Conservation (phyloP, 495 filamentous ascomycete genomes). For the Trichocladium antarcticum region DNA sequence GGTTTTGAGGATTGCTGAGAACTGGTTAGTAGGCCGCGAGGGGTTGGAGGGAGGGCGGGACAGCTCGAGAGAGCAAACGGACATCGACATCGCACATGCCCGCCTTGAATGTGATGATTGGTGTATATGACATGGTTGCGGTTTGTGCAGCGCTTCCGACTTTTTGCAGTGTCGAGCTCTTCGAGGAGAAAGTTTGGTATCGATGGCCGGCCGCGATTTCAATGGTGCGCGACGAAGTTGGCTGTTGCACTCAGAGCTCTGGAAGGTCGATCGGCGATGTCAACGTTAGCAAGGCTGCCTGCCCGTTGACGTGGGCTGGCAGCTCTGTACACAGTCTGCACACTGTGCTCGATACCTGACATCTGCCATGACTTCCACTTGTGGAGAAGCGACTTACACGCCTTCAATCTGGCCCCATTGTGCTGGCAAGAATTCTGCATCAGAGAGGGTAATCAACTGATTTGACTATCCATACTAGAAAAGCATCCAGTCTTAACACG, state of each 20-base stretch:
- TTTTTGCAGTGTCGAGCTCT: not conserved
- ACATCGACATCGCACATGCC: conserved; percentile 83
- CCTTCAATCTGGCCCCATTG: too few species aligned
- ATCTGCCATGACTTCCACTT: too few species aligned
- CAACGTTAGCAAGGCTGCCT: not conserved
- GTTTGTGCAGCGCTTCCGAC: not conserved
- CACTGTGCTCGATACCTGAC: not conserved
- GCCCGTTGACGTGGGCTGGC: conserved; percentile 1
- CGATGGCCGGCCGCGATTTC: not conserved
- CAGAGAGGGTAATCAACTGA: too few species aligned
- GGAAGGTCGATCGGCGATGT: not conserved
- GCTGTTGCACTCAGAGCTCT: not conserved
- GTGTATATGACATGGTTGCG: conserved; percentile 59
- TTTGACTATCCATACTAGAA: not conserved
- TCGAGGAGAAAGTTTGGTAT: not conserved
- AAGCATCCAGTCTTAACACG: not conserved
- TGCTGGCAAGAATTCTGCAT: too few species aligned
- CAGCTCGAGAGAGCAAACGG: conserved; percentile 31
- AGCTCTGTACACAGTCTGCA: not conserved
- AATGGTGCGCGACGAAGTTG: not conserved
- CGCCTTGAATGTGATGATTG: conserved; percentile 94
- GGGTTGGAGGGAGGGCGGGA: not conserved
- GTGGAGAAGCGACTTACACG: too few species aligned
- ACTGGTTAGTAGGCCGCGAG: conserved; percentile 19
- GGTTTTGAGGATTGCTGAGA: conserved; percentile 47